These are phyloP conservation scores for Chytridium lagenaria DNA, from an alignment of 371 early-diverging fungal genomes.

Conservation along the genomic window DNA sequence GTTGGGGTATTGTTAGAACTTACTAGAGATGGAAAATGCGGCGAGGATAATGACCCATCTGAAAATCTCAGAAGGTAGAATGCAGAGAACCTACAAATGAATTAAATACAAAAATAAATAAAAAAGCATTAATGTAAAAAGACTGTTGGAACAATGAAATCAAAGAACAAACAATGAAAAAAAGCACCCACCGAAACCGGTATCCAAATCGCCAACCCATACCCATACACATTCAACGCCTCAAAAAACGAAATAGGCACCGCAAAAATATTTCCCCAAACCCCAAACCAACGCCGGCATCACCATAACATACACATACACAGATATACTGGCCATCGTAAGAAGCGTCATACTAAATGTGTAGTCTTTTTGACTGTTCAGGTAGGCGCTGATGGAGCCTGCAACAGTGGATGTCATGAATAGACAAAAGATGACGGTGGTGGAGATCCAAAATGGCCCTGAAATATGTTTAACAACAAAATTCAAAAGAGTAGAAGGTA, in stretches of 20 bases:
- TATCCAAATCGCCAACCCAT: constrained; percentile 88
- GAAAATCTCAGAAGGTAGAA: constrained; percentile 68
- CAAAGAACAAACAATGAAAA: constrained; percentile 11
- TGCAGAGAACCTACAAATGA: constrained; percentile 65
- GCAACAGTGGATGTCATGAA: constrained; percentile 91
- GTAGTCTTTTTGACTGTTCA: constrained; percentile 53
- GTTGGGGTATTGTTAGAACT: constrained; percentile 12
- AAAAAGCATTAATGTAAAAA: not conserved
- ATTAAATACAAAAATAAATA: constrained; percentile 23
- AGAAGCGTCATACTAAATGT: constrained; percentile 81
- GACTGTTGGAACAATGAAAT: constrained; percentile 18
- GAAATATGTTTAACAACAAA: not conserved
- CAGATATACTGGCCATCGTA: constrained; percentile 75
- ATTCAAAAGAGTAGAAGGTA: constrained; percentile 32
- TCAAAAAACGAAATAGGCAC: constrained; percentile 76
- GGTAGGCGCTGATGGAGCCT: constrained; percentile 77
- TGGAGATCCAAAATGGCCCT: constrained; percentile 96
- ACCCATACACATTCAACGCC: constrained; percentile 88
- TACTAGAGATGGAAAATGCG: constrained; percentile 65
- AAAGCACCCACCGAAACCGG: constrained; percentile 78
- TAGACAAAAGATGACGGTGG: constrained; percentile 88
- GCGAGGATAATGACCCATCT: constrained; percentile 71
- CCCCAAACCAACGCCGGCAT: constrained; percentile 82
- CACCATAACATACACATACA: constrained; percentile 80
- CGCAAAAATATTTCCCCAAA: constrained; percentile 82